A percentile compares a stretch with the other conserved stretches of the same genome.
Conservation (phyloP, 2,329 filamentous ascomycete species). For the Geosmithia morbida region DNA sequence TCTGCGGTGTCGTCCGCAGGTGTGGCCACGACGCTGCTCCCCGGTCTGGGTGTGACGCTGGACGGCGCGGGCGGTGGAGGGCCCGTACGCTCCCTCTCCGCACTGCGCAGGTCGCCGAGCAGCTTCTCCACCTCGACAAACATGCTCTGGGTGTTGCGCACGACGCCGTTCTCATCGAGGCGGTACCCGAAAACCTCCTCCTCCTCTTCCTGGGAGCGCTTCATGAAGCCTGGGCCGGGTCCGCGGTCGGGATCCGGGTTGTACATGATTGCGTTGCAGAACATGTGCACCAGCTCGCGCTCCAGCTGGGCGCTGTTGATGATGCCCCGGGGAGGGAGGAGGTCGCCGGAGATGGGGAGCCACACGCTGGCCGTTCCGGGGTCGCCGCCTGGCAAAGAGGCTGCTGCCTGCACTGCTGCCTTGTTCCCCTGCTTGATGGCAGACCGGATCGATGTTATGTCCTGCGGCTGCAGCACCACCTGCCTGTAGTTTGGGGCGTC, state of each 20-base stretch:
- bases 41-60: constrained; percentile 12
- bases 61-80: constrained; percentile 14
- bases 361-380: constrained; percentile 40
- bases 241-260: constrained; percentile 70
- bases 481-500: constrained; percentile 65
- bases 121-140: constrained; percentile 74
- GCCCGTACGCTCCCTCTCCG: constrained; percentile 41
- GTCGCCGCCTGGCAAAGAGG: constrained; percentile 43
- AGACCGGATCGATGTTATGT: constrained; percentile 63
- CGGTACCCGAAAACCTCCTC: constrained; percentile 43
- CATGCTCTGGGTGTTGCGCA: constrained; percentile 81
- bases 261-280: constrained; percentile 97
- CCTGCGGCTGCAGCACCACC: constrained; percentile 60
- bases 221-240: constrained; percentile 47
- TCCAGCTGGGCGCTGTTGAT: constrained; percentile 89
- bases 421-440: constrained; percentile 62
- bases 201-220: constrained; percentile 25
- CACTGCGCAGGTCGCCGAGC: constrained; percentile 60
- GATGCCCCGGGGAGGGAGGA: constrained; percentile 76
- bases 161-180: constrained; percentile 71
- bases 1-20: constrained; percentile 31
- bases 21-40: constrained; percentile 17
- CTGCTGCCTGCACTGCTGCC: constrained; percentile 44
- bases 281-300: constrained; percentile 90
- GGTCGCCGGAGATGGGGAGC: constrained; percentile 58